Evolutionary conservation across 345 rosid genomes (phyloP), one percentile per base, ranked within the genome.

Genomic region (Hibiscus mutabilis): DNA sequence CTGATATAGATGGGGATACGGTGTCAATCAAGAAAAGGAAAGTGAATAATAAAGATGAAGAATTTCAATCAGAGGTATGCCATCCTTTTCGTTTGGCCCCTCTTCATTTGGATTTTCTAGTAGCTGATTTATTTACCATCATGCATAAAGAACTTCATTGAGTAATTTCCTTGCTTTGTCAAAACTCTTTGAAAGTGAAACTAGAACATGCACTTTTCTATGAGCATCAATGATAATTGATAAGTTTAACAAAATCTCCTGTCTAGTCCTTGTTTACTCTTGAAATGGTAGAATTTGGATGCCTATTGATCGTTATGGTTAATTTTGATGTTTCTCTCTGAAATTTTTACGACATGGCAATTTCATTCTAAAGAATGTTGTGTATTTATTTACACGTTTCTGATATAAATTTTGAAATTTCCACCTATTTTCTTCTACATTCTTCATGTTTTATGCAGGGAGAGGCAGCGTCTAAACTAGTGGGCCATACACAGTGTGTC

Each of bases 401-500:
- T 68, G 31, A 33, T 68, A 65, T 52, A 68, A 19, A 31, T 53
- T 51, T 12, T 27, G 18, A 52, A 55, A 13, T 65, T 44, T 49
- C 19, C 55, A 5, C 18, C 18, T 14, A 3, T 16, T 49, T 49
- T 58, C 57, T 16, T 53, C 22, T 71, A 25, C 2, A 55, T 13
- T 58, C 21, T 53, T 47, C 71, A 10, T 66, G 55, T 70, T 70
- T 67, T 49, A 58, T 74, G 46, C 74, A 92, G 99, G 99, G 88
- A 75, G 97, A 80, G 79, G 89, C 97, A 7, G 73, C 83, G 29
- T 77, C 96, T 58, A 85, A 94, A 61, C 81, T 92, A 63, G 90
- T 91, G 69, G 98, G 99, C 72, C 98, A 96, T 76, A 88, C 93
- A 57, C 96, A 92, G 70, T 86, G 92, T 52, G 89, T 96, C 22